Evolutionary conservation across 495 filamentous ascomycete species (phyloP).

Genomic region (Saxophila tyrrhenica): DNA sequence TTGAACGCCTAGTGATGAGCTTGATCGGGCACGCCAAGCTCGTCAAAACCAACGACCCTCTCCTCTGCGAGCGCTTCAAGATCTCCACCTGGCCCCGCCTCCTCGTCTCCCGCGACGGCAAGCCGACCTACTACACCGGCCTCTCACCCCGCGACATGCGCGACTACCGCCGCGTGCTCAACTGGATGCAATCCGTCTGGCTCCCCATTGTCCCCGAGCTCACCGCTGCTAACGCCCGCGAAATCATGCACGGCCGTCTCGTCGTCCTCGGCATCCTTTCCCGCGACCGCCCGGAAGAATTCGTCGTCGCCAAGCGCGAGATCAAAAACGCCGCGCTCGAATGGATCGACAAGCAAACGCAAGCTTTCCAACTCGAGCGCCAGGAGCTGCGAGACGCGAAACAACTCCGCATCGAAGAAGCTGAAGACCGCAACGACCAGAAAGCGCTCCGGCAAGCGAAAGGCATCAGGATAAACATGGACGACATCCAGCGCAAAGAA

Average conservation of each 20-base stretch:
- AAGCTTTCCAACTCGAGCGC: constrained; percentile 78
- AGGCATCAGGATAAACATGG: constrained; percentile 79
- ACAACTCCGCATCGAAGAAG: constrained; percentile 89
- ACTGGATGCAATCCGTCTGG: constrained; percentile 95
- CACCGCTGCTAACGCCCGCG: constrained; percentile 75
- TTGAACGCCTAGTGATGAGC: constrained; percentile 74
- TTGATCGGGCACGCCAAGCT: constrained; percentile 85
- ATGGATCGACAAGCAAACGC: constrained; percentile 93
- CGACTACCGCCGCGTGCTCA: constrained; percentile 64
- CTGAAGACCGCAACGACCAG: constrained; percentile 86
- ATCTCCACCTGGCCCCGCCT: constrained; percentile 91
- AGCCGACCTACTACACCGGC: constrained; percentile 75
- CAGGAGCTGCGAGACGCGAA: constrained; percentile 89
- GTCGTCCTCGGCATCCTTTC: constrained; percentile 87
- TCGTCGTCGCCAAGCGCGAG: constrained; percentile 66
- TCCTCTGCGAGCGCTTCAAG: constrained; percentile 70
- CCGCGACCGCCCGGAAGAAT: constrained; percentile 68
- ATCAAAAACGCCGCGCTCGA: constrained; percentile 91
- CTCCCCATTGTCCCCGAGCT: constrained; percentile 95
- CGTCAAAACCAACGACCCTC: constrained; percentile 71
- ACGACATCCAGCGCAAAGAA: constrained; percentile 73
- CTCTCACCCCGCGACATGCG: constrained; percentile 83
- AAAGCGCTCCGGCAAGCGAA: constrained; percentile 79
- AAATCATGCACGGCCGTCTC: constrained; percentile 87
- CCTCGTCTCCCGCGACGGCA: constrained; percentile 77